These are phyloP conservation scores for Gastrolobium bilobum DNA, from an alignment of 306 rosid genomes.

Conservation along the genomic window DNA sequence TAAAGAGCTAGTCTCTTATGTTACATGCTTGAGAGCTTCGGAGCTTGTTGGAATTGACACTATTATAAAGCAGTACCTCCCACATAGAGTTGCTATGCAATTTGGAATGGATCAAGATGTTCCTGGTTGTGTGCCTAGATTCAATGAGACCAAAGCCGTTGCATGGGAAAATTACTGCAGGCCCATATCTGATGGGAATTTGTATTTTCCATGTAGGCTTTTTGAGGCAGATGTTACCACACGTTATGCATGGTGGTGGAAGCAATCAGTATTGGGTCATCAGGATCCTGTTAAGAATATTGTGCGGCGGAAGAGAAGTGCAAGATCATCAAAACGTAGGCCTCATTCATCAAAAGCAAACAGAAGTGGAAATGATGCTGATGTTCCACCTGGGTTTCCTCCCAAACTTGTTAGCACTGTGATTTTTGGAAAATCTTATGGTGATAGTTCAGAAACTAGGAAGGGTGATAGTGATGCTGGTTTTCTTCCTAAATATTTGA, in stretches of 20 bases:
- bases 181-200: slow-evolving; percentile 1
- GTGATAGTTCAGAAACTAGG: slow-evolving; percentile 1
- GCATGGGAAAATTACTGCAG: slow-evolving; percentile 56
- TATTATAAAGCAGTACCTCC: slow-evolving; percentile 51
- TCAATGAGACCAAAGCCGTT: not conserved
- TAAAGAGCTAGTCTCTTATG: slow-evolving; percentile 33
- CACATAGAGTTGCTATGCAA: slow-evolving; percentile 69
- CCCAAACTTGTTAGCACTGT: slow-evolving; percentile 28
- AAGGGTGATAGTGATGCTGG: slow-evolving; percentile 19
- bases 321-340: not conserved
- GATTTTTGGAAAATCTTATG: slow-evolving; percentile 15
- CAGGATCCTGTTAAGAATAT: not conserved
- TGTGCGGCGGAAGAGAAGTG: slow-evolving; percentile 32
- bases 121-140: slow-evolving; percentile 38
- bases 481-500: slow-evolving; percentile 23
- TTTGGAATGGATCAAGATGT: slow-evolving; percentile 76
- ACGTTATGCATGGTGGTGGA: slow-evolving; percentile 48
- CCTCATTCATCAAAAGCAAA: not conserved
- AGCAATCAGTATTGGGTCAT: not conserved
- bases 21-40: slow-evolving; percentile 54
- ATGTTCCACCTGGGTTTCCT: slow-evolving; percentile 43
- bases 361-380: slow-evolving; percentile 27
- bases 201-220: slow-evolving; percentile 54
- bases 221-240: slow-evolving; percentile 54
- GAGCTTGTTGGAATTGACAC: slow-evolving; percentile 58